Percentiles rank a stretch among this genome's conserved stretches.
Conservation (phyloP, 202 grass and related monocot species). For the Tripidium arundinaceum region DNA sequence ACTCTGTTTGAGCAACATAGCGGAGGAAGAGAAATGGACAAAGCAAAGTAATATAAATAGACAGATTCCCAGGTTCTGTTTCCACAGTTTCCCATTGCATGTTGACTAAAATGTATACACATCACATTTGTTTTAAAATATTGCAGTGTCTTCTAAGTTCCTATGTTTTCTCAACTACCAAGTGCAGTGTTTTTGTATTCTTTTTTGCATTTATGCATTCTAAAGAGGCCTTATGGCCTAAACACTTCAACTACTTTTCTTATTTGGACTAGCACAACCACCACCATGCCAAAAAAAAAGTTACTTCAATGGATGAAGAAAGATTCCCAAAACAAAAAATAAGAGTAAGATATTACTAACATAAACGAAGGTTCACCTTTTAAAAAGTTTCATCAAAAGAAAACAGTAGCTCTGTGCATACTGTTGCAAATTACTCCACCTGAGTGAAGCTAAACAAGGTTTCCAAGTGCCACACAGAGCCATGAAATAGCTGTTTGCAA, state of each 20-base stretch:
- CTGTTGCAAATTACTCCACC: neutral
- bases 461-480: neutral
- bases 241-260: constrained; percentile 7
- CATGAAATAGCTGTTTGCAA: neutral
- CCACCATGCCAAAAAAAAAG: neutral
- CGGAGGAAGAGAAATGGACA: neutral
- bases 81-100: neutral
- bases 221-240: neutral
- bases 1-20: neutral
- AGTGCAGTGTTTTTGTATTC: neutral
- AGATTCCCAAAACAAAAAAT: neutral
- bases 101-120: neutral
- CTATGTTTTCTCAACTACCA: neutral
- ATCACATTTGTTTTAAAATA: neutral
- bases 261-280: neutral
- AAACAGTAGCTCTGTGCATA: constrained; percentile 1
- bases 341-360: neutral
- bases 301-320: neutral
- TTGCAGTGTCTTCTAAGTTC: neutral
- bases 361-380: neutral
- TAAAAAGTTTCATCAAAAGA: neutral
- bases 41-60: neutral
- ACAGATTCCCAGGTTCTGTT: neutral
- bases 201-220: neutral
- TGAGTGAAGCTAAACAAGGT: neutral